Evolutionary conservation across 1,284 basidiomycete genomes (phyloP).

Genomic region (Pseudozyma tsukubaensis): DNA sequence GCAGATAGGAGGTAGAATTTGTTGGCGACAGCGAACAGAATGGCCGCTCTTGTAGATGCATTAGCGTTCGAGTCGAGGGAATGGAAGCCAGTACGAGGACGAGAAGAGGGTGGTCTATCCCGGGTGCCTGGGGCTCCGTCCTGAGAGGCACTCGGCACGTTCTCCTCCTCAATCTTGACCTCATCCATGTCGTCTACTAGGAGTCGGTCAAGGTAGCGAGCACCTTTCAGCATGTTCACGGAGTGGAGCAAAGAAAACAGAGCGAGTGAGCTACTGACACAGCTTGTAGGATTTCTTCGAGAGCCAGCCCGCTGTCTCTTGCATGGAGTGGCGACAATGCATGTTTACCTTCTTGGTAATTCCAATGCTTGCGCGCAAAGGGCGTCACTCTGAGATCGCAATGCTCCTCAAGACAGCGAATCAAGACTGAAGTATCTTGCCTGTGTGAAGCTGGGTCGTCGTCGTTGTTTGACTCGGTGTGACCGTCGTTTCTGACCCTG

Average conservation of each 20-base stretch:
- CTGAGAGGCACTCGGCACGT: not conserved
- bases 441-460: not conserved
- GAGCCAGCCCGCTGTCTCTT: not conserved
- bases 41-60: slow-evolving; percentile 39
- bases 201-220: slow-evolving; percentile 80
- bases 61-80: slow-evolving; percentile 34
- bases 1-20: slow-evolving; percentile 91
- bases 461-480: not conserved
- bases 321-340: not conserved
- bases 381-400: slow-evolving; percentile 76
- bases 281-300: not conserved
- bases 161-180: not conserved
- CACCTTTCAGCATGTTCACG: slow-evolving; percentile 73
- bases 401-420: slow-evolving; percentile 80
- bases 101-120: slow-evolving; percentile 73
- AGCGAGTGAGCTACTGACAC: not conserved
- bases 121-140: slow-evolving; percentile 1
- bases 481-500: not conserved
- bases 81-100: slow-evolving; percentile 72
- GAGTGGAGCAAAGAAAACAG: not conserved
- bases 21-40: slow-evolving; percentile 37
- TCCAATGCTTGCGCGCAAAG: slow-evolving; percentile 83
- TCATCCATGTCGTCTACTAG: slow-evolving; percentile 79
- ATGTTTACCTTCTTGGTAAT: slow-evolving; percentile 76
- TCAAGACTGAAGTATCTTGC: slow-evolving; percentile 70